phyloP scores from a whole-genome alignment of 257 asterid species.

The Cordia subcordata region DNA sequence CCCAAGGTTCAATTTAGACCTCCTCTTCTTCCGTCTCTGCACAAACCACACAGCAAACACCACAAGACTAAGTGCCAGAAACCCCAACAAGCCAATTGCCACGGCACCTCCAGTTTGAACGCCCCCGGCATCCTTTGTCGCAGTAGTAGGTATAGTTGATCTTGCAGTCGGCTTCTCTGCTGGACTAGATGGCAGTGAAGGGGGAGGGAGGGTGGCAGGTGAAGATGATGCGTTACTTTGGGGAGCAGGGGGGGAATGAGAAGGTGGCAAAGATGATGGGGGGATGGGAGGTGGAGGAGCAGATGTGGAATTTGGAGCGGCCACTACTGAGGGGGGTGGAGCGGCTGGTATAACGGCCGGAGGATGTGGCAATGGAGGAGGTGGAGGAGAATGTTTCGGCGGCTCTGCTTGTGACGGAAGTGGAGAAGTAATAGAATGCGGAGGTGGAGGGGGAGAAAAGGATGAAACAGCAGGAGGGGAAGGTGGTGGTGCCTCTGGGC shows the following conservation, averaged over 20 bases:
- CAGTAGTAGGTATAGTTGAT: conserved; percentile 31
- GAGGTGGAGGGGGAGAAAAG: conserved; percentile 45
- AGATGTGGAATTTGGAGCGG: conserved; percentile 28
- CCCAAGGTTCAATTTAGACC: conserved; percentile 34
- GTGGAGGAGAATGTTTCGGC: conserved; percentile 44
- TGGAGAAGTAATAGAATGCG: conserved; percentile 35
- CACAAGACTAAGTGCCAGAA: conserved; percentile 57
- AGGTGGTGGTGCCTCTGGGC: conserved; percentile 37
- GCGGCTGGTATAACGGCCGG: conserved; percentile 13
- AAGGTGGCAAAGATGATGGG: conserved; percentile 30
- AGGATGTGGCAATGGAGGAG: conserved; percentile 40
- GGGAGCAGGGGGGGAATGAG: conserved; percentile 41
- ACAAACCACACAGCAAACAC: conserved; percentile 57
- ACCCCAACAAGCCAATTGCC: conserved; percentile 56
- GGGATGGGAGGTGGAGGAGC: conserved; percentile 28
- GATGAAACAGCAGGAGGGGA: conserved; percentile 34
- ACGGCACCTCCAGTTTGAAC: conserved; percentile 37
- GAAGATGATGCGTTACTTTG: conserved; percentile 25
- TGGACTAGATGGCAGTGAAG: conserved; percentile 35
- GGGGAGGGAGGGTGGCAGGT: conserved; percentile 22
- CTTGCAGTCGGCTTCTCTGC: conserved; percentile 64
- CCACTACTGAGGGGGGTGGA: conserved; percentile 21
- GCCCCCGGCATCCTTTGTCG: conserved; percentile 37
- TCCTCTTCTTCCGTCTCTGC: conserved; percentile 52
- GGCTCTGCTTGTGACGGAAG: conserved; percentile 38